Percentiles rank a stretch among this genome's conserved stretches.
Evolutionary conservation across 2,329 filamentous ascomycete species (phyloP).

Genomic region (Penicillium sp.): DNA sequence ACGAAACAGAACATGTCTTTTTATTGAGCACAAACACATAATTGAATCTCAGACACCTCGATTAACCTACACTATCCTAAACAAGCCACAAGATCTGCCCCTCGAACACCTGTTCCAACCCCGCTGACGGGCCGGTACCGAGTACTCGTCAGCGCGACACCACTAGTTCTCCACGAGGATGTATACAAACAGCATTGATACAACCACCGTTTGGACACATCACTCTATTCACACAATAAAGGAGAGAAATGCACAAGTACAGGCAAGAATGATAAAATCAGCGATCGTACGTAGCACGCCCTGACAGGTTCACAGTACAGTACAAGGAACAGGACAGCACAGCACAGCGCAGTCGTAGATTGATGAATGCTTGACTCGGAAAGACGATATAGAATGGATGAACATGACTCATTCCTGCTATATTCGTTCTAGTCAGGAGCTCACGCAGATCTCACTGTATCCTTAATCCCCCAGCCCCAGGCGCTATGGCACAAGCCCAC

Average conservation of each 20-base stretch:
- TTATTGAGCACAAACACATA: no score
- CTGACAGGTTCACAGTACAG: no score
- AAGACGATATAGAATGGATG: background rate
- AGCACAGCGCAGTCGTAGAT: no score
- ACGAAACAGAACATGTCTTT: no score
- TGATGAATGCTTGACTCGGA: background rate
- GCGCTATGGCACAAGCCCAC: background rate
- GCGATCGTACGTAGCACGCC: background rate
- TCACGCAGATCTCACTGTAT: background rate
- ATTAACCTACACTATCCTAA: background rate
- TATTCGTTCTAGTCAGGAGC: background rate
- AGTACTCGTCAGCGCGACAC: background rate
- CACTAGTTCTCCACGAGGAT: background rate
- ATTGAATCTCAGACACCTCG: background rate
- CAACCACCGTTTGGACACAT: no score
- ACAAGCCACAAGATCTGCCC: background rate
- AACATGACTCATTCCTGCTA: background rate
- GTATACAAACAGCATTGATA: background rate
- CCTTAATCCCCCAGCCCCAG: background rate
- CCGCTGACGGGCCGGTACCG: constrained; percentile 3
- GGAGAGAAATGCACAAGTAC: background rate
- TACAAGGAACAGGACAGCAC: no score
- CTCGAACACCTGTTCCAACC: background rate
- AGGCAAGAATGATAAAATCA: background rate
- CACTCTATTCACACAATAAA: background rate